Percentiles rank a stretch among this genome's conserved stretches.
These are phyloP conservation scores for Ophiocordyceps sinensis DNA, from an alignment of 2,329 filamentous ascomycete genomes.

Conservation along the genomic window DNA sequence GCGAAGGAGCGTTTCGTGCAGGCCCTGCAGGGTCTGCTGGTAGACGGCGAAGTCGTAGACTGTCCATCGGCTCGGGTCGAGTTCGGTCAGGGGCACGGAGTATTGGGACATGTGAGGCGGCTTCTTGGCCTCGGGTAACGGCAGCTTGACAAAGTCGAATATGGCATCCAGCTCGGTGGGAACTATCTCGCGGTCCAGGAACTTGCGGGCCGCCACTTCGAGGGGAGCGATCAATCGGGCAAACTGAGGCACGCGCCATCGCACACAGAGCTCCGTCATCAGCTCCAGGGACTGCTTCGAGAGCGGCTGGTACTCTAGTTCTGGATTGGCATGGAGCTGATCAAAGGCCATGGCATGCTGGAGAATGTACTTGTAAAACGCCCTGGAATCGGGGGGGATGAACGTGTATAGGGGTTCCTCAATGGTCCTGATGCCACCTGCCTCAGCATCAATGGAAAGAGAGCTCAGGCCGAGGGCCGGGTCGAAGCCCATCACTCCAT, in stretches of 20 bases:
- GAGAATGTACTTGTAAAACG: constrained; percentile 71
- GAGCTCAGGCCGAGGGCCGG: constrained; percentile 53
- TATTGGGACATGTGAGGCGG: constrained; percentile 39
- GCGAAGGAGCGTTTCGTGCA: constrained; percentile 72
- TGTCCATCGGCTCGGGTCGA: constrained; percentile 50
- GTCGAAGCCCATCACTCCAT: constrained; percentile 36
- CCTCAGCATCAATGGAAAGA: constrained; percentile 45
- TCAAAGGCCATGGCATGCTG: constrained; percentile 59
- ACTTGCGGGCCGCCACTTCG: constrained; percentile 76
- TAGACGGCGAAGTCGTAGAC: constrained; percentile 55
- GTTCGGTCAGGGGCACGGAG: constrained; percentile 35
- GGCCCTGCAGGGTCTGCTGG: constrained; percentile 55
- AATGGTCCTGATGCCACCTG: constrained; percentile 32
- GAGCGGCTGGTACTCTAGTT: constrained; percentile 36
- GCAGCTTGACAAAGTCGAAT: constrained; percentile 69
- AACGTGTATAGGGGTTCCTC: constrained; percentile 68
- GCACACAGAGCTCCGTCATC: constrained; percentile 67
- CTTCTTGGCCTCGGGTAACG: constrained; percentile 51
- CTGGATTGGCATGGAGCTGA: constrained; percentile 38
- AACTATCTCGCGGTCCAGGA: constrained; percentile 65
- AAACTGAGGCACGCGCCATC: constrained; percentile 80
- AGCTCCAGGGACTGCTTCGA: constrained; percentile 72
- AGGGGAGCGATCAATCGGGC: constrained; percentile 68
- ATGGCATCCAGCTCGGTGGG: constrained; percentile 71
- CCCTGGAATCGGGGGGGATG: constrained; percentile 71